Base-by-base conservation (phyloP, 257 asterid species). In the Solanum acaule region DNA sequence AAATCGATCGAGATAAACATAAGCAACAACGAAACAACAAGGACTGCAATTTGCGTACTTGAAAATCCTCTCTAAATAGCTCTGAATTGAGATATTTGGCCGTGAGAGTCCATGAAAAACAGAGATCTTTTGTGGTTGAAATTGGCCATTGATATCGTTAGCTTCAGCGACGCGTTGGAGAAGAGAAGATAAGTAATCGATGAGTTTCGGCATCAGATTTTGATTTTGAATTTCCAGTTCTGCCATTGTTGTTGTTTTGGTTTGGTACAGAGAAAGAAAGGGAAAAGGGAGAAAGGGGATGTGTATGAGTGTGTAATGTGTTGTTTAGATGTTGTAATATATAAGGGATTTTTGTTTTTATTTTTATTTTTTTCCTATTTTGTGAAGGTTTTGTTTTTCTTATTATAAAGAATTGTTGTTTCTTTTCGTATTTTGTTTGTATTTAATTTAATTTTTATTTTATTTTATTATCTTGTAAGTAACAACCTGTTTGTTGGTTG, bases 31-130 rank as follows among this genome's bases (percentile, higher is more conserved):
- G 91, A 94, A 97, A 96, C 99, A 97, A 75, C 93, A 94, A 0
- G 98, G 96, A 92, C 99, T 97, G 38, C 99, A 97, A 83, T 94
- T 97, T 0, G 99, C 99, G 52, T 96, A 97, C 95, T 93, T 94
- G 93, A 96, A 92, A 15, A 97, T 96, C 76, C 99, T 90, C 75
- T 97, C 93, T 12, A 97, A 90, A 61, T 97, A 97, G 86, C 88
- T 94, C 63, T 95, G 94, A 81, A 97, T 89, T 16, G 99, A 93
- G 90, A 97, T 97, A 38, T 91, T 92, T 16, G 99, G 99, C 92
- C 92, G 89, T 1, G 95, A 89, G 18, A 96, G 93, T 61, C 99
- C 99, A 52, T 96, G 96, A 82, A 97, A 97, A 81, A 94, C 97
- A 0, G 98, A 97, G 87, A 94, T 91, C 73, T 95, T 93, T 91